These are phyloP conservation scores for Cystobasidium ongulense DNA, from an alignment of 768 basidiomycete species.

Conservation along the genomic window DNA sequence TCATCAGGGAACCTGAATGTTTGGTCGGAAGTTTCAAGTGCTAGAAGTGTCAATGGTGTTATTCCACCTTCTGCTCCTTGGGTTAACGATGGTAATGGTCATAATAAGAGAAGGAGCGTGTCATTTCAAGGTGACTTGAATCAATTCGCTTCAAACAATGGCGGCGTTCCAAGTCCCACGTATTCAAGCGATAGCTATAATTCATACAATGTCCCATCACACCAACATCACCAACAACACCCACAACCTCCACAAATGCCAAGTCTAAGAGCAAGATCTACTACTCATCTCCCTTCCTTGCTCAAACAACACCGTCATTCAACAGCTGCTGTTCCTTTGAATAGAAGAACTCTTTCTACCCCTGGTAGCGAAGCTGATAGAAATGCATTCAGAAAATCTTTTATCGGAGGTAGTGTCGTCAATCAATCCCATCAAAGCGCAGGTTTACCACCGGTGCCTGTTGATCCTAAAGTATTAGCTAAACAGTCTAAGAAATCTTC, in stretches of 20 bases:
- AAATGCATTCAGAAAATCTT: not conserved
- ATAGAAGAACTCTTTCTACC: not conserved
- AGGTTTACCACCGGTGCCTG: slow-evolving; percentile 15
- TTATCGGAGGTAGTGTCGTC: not conserved
- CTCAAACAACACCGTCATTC: not conserved
- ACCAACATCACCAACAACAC: not conserved
- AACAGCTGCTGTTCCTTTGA: not conserved
- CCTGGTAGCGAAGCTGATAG: not conserved
- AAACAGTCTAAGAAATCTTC: slow-evolving; percentile 15
- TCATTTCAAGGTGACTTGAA: slow-evolving; percentile 21
- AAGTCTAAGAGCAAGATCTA: not conserved
- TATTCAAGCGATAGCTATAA: not conserved
- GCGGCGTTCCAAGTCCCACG: not conserved
- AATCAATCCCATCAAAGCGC: not conserved
- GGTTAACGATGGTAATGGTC: not conserved
- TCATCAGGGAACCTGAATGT: not conserved
- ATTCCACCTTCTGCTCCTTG: slow-evolving; percentile 6
- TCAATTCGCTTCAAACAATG: not conserved
- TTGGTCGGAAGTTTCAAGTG: slow-evolving; percentile 9
- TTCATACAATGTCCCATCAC: not conserved
- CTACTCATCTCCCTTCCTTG: not conserved
- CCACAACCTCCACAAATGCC: slow-evolving; percentile 2
- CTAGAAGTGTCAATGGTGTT: not conserved
- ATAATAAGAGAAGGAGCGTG: slow-evolving; percentile 23
- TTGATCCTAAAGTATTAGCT: slow-evolving; percentile 26